Evolutionary conservation across 2,329 filamentous ascomycete genomes (phyloP), one percentile per base, ranked within the genome.

Genomic region (Trichophyton verrucosum): DNA sequence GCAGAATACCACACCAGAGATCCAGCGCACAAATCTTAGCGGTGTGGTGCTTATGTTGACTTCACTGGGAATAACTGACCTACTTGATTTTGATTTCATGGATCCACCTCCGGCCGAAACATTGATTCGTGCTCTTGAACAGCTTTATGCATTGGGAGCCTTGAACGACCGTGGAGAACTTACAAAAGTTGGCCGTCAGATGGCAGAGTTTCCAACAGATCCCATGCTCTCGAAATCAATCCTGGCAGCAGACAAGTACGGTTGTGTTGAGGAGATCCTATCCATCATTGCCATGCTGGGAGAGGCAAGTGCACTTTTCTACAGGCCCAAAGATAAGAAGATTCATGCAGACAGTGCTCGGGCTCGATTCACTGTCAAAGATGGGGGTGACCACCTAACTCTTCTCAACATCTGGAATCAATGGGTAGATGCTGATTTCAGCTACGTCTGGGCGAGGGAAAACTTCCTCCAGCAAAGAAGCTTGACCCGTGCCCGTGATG

Each of bases 281-380:
- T 91, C 88, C 0, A 89, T 97, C 57, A 89, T 97, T n/a, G 85
- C 91, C 47, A 96, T 97, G 89, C 82, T 97, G 0, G 85, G 88
- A 63, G 94, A 97, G 75, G 85, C 89, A 1, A 90, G 87, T 3
- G 86, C 91, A 0, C 81, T 99, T 3, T 99, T 96, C 78, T 95
- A 95, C 80, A 82, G 91, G 0, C 91, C 94, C 20, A 96, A 96
- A 71, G 91, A 99, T 76, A 96, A 97, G 79, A 96, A 96, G 73
- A 87, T 96, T 30, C 89, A 96, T 69, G 94, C 94, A 11, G 92
- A 99, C 73, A 89, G 88, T 64, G 94, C 94, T 0, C 85, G 91
- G 13, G 86, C 87, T 40, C 84, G 92, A 1, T 97, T 97, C 75
- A 95, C 90, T 0, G 80, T 92, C 71, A 89, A 90, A 67, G 91